phyloP scores from a whole-genome alignment of 306 rosid genomes.

The Casuarina equisetifolia region DNA sequence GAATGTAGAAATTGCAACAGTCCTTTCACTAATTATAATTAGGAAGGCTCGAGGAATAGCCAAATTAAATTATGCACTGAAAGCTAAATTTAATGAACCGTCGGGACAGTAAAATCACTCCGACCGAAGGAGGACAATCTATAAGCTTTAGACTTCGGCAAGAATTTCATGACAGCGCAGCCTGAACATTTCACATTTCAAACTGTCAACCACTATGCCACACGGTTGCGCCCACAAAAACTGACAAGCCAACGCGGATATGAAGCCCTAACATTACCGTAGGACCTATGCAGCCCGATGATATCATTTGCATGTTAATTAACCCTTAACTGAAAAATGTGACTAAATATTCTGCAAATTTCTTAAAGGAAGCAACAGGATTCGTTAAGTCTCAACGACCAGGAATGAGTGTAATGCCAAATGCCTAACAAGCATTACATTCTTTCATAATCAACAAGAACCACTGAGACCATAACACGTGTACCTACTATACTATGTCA shows the following conservation, averaged over 20 bases:
- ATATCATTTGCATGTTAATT: not conserved
- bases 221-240: not conserved
- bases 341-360: not conserved
- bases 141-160: not conserved
- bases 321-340: not conserved
- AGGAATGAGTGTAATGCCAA: not conserved
- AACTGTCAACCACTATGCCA: not conserved
- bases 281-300: not conserved
- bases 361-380: not conserved
- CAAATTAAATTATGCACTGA: not conserved
- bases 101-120: not conserved
- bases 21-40: not conserved
- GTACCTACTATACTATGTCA: conserved; percentile 22
- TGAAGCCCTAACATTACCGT: not conserved
- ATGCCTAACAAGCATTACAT: not conserved
- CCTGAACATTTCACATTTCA: not conserved
- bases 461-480: not conserved
- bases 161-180: not conserved
- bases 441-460: not conserved
- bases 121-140: not conserved
- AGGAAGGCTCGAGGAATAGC: not conserved
- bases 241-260: not conserved
- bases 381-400: not conserved
- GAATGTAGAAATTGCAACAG: not conserved
- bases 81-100: not conserved